Conservation (phyloP, 2,329 filamentous ascomycete genomes). For the Pseudogymnoascus sp. region DNA sequence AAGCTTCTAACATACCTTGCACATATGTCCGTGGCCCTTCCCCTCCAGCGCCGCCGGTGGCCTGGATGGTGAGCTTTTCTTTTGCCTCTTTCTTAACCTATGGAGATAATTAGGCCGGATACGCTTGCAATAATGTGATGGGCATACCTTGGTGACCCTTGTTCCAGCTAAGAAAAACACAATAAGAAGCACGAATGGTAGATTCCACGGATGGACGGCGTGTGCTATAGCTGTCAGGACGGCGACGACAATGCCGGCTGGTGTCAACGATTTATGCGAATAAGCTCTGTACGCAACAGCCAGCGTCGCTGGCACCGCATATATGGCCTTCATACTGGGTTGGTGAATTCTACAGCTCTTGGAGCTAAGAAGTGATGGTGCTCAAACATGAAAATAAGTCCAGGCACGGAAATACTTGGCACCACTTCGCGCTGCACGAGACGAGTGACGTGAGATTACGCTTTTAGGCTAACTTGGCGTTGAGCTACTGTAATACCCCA, state of each 20-base stretch:
- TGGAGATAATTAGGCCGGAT: neutral
- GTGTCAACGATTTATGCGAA: constrained; percentile 70
- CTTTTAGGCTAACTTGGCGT: constrained; percentile 3
- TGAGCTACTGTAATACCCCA: neutral
- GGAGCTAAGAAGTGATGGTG: constrained; percentile 6
- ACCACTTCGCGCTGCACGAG: neutral
- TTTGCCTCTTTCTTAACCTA: constrained; percentile 86
- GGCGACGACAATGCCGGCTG: constrained; percentile 65
- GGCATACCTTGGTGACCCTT: constrained; percentile 66
- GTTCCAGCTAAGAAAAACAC: constrained; percentile 86
- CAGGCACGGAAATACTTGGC: neutral
- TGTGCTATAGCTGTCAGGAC: constrained; percentile 69
- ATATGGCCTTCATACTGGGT: constrained; percentile 46
- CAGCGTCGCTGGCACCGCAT: constrained; percentile 51
- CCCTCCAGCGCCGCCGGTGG: constrained; percentile 64
- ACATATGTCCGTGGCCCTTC: constrained; percentile 78
- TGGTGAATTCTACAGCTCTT: neutral
- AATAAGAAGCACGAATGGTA: constrained; percentile 77
- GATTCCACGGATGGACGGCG: constrained; percentile 84
- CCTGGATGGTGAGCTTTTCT: constrained; percentile 68
- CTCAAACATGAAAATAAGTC: neutral
- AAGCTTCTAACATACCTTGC: constrained; percentile 48
- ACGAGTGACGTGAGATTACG: constrained; percentile 4
- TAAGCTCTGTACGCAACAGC: constrained; percentile 61
- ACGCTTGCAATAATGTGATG: constrained; percentile 10